Percentiles rank a stretch among this genome's conserved stretches.
Conservation (phyloP, 495 filamentous ascomycete species). For the Penicillium coprophilum region DNA sequence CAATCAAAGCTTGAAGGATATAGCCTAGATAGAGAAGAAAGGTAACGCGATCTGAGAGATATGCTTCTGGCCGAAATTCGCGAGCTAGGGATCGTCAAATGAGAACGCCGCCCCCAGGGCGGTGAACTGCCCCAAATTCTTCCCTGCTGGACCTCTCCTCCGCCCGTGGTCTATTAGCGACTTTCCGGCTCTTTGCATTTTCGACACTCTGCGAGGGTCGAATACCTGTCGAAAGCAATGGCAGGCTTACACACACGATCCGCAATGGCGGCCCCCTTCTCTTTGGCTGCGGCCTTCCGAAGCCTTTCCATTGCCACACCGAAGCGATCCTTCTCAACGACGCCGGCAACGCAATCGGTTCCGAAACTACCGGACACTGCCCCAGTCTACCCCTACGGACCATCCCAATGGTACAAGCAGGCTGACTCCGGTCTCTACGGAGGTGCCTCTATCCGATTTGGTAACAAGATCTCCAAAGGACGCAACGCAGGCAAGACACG, state of each 20-base stretch:
- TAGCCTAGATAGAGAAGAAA: conserved; percentile 16
- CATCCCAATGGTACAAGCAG: conserved; percentile 78
- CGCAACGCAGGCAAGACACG: conserved; percentile 79
- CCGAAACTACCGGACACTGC: conserved; percentile 44
- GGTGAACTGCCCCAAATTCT: conserved; percentile 47
- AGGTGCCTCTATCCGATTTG: conserved; percentile 73
- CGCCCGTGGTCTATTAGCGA: conserved; percentile 7
- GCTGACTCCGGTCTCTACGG: conserved; percentile 86
- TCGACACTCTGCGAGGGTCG: conserved; percentile 9
- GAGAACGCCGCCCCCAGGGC: conserved; percentile 36
- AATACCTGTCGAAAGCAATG: conserved; percentile 23
- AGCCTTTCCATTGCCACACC: conserved; percentile 41
- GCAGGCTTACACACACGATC: conserved; percentile 34
- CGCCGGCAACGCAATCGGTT: conserved; percentile 34
- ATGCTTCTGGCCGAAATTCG: conserved; percentile 41
- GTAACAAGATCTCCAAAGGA: conserved; percentile 79
- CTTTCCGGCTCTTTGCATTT: conserved; percentile 1
- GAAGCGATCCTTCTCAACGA: conserved; percentile 47
- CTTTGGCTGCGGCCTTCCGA: conserved; percentile 44
- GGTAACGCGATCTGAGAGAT: conserved; percentile 19
- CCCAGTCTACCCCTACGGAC: conserved; percentile 84
- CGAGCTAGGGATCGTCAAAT: conserved; percentile 39
- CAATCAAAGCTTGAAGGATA: conserved; percentile 13
- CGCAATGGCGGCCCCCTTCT: conserved; percentile 38
- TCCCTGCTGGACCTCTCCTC: conserved; percentile 15